Conservation (phyloP, 78 protist genomes). For the Dictyostelium intermedium region DNA sequence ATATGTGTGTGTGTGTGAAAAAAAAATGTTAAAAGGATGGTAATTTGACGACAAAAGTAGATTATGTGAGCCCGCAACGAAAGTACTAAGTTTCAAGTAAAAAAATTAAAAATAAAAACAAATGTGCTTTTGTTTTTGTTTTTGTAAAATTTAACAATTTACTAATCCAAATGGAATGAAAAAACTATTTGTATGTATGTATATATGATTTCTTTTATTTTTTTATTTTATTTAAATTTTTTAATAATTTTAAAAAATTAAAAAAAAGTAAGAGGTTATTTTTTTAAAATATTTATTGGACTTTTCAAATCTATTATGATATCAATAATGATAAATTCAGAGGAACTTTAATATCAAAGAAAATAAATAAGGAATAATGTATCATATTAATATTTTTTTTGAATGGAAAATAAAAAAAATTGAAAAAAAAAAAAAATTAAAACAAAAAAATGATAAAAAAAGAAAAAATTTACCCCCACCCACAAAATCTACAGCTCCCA, state of each 20-base stretch:
- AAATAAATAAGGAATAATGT: background rate
- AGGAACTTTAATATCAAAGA: background rate
- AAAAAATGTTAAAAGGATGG: background rate
- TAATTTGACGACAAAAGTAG: background rate
- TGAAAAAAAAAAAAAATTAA: background rate
- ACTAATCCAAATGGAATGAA: background rate
- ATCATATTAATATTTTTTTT: background rate
- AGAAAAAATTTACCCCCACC: background rate
- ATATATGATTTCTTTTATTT: background rate
- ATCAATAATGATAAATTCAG: background rate
- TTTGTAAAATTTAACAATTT: background rate
- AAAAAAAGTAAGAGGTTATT: background rate
- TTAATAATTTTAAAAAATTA: background rate
- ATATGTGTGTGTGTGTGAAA: background rate
- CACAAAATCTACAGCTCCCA: background rate
- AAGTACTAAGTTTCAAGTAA: background rate
- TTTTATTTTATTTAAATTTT: no score
- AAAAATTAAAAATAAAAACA: background rate
- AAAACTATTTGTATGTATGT: no score
- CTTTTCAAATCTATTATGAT: background rate
- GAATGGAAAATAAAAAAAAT: no score
- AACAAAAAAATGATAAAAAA: background rate
- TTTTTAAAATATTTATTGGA: background rate
- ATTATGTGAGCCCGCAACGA: background rate
- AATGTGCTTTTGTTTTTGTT: no score